phyloP scores from a whole-genome alignment of 129 eudicot species.

The Daucus carota region DH1_v3.0 NC_030389.2:1528001-1528500 shows the following conservation, averaged over 20 bases:
- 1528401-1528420: constrained; percentile 54
- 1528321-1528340: constrained; percentile 26
- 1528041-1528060: too few species aligned
- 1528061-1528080: neutral
- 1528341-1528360: constrained; percentile 32
- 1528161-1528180: neutral
- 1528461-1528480: neutral
- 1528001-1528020: too few species aligned
- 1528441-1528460: neutral
- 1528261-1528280: constrained; percentile 77
- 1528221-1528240: neutral
- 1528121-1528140: neutral
- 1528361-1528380: constrained; percentile 26
- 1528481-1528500: neutral
- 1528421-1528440: constrained; percentile 54
- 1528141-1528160: neutral
- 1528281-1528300: constrained; percentile 49
- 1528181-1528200: neutral
- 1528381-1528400: constrained; percentile 44
- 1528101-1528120: neutral
- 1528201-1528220: neutral
- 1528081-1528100: neutral
- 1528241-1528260: constrained; percentile 47
- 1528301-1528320: constrained; percentile 36
- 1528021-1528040: too few species aligned